Evolutionary conservation across 2,329 filamentous ascomycete species (phyloP).

Genomic region (Aureobasidium subglaciale): DNA sequence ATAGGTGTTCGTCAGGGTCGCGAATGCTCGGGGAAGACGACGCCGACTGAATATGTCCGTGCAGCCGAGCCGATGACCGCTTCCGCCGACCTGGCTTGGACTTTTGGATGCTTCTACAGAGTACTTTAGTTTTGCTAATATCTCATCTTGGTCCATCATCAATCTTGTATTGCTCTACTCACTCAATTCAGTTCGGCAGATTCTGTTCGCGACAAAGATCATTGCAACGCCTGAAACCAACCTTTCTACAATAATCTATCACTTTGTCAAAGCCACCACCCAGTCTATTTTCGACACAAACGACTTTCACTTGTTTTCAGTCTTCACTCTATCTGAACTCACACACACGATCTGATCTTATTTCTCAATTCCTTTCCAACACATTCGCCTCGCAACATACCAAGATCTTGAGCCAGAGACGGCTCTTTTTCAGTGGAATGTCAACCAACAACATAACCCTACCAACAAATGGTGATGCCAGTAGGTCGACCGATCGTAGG

Average conservation of each 20-base stretch:
- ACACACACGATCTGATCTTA: too few relatives aligned
- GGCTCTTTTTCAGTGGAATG: neutral
- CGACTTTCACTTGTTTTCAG: neutral
- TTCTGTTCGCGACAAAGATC: neutral
- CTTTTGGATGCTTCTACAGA: neutral
- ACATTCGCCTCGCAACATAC: neutral
- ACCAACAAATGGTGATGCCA: neutral
- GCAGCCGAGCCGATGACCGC: neutral
- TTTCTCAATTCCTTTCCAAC: neutral
- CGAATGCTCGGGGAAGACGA: constrained; percentile 4
- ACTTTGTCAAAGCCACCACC: neutral
- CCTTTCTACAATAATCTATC: neutral
- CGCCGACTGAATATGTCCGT: neutral
- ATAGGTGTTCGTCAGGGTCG: constrained; percentile 11
- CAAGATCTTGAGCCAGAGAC: neutral
- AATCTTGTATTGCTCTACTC: neutral
- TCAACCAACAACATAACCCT: neutral
- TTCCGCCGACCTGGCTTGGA: neutral
- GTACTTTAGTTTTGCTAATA: neutral
- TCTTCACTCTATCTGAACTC: neutral
- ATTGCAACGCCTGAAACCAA: neutral
- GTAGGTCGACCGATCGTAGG: neutral
- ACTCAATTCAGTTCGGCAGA: neutral
- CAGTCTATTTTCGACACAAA: neutral
- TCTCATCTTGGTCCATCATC: neutral